Evolutionary conservation across 352 stramenopile genomes (phyloP), one percentile per base, ranked within the genome.

Genomic region (Pilasporangium apinafurcum): DNA sequence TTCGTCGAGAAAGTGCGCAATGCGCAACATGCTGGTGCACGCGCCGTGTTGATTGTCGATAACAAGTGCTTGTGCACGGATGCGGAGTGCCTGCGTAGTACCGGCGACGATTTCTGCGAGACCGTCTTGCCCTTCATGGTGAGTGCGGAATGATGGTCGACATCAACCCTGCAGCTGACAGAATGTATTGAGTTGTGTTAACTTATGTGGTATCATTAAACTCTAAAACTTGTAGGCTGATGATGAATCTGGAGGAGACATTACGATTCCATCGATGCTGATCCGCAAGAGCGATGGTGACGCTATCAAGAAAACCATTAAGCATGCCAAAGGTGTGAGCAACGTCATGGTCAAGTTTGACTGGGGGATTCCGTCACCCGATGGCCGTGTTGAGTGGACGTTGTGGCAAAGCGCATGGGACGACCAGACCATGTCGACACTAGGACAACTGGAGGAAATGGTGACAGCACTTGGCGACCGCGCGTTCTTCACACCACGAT

Each of bases 191-290:
- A n/a, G n/a, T n/a, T n/a, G n/a, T n/a, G n/a, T n/a, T n/a, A n/a
- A n/a, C n/a, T n/a, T n/a, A n/a, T n/a, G n/a, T n/a, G n/a, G n/a
- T n/a, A n/a, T n/a, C n/a, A n/a, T n/a, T n/a, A n/a, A n/a, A n/a
- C n/a, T 6, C 13, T 21, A 24, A 7, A 46, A 4, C 12, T 24
- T 35, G 12, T 53, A 81, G 92, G 84, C 94, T 14, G 96, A 98
- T 53, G 96, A 99, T 53, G 96, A 97, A 41, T 96, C 77, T 36
- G 95, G 93, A n/a, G 70, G 72, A 6, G 96, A 98, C 61, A 98
- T 99, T 67, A 90, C 90, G 25, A 98, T 99, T 54, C 95, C 95
- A 8, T 95, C 86, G 29, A 97, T 98, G 81, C 59, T 99, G 22
- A 93, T 96, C 41, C 95, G 88, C 51, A 98, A 98, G 71, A 84